These are phyloP conservation scores for Chlamydomonas eustigma DNA, from an alignment of 139 green algal genomes.

Conservation along the genomic window DNA sequence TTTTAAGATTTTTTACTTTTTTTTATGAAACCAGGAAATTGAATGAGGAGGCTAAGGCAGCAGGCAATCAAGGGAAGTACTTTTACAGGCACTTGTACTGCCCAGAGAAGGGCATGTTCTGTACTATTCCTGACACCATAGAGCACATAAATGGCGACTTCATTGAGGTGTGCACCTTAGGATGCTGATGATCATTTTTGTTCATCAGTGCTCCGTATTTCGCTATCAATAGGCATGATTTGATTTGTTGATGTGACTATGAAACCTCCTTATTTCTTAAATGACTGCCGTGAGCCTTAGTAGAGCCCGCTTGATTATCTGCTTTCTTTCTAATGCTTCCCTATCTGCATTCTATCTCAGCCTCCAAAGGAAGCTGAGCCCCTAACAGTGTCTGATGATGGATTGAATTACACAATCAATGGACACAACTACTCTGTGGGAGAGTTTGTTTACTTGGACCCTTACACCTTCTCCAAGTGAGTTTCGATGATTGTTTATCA, in stretches of 20 bases:
- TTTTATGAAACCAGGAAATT: slow-evolving; percentile 9
- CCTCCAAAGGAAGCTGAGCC: slow-evolving; percentile 6
- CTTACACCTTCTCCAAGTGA: slow-evolving; percentile 28
- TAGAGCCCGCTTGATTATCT: too few relatives aligned
- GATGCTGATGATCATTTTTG: too few relatives aligned
- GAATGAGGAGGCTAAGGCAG: slow-evolving; percentile 11
- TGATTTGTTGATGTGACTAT: too few relatives aligned
- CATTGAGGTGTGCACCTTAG: slow-evolving; percentile 33
- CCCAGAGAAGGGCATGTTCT: slow-evolving; percentile 84
- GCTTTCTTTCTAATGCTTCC: neutral
- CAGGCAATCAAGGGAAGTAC: slow-evolving; percentile 46
- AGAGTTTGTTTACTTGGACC: slow-evolving; percentile 77
- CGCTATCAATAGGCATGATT: too few relatives aligned
- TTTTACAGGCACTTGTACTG: slow-evolving; percentile 79
- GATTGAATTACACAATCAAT: slow-evolving; percentile 51
- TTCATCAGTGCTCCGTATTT: too few relatives aligned
- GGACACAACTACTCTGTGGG: slow-evolving; percentile 54
- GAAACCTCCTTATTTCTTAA: too few relatives aligned
- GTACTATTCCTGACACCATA: slow-evolving; percentile 21
- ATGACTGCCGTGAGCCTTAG: too few relatives aligned
- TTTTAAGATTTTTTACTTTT: too few relatives aligned
- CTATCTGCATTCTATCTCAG: neutral
- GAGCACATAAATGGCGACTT: slow-evolving; percentile 13
- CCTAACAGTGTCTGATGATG: slow-evolving; percentile 17
- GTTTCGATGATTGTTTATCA: too few relatives aligned